Evolutionary conservation across 352 stramenopile species (phyloP).

Genomic region (Phytophthora pisi): DNA sequence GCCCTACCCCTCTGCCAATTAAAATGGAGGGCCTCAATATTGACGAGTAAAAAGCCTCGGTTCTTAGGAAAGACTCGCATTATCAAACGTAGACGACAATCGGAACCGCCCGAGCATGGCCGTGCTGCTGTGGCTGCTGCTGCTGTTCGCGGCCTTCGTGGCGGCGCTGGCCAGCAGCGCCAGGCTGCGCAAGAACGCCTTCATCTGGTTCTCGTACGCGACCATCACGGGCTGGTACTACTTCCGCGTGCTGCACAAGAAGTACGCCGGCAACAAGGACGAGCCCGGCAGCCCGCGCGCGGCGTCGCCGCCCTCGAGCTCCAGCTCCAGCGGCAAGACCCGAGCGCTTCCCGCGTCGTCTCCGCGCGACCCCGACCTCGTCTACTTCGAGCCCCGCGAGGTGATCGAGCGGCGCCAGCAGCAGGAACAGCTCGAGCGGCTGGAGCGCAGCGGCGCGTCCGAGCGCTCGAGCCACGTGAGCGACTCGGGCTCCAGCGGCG

Average conservation of each 20-base stretch:
- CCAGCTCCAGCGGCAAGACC: not conserved
- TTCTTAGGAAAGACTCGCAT: no score
- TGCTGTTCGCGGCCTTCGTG: conserved; percentile 47
- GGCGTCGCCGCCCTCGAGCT: conserved; percentile 9
- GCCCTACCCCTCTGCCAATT: no score
- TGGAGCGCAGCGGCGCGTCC: conserved; percentile 41
- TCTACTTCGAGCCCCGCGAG: conserved; percentile 59
- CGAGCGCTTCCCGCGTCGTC: not conserved
- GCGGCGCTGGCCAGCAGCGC: conserved; percentile 50
- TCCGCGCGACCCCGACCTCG: conserved; percentile 34
- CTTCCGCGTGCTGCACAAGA: conserved; percentile 79
- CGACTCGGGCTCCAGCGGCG: conserved; percentile 59
- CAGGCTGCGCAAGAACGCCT: conserved; percentile 60
- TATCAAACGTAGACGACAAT: no score
- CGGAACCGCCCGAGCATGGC: conserved; percentile 25
- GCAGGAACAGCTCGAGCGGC: conserved; percentile 29
- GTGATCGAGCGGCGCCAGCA: conserved; percentile 37
- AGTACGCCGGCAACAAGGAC: conserved; percentile 31
- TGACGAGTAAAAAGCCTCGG: no score
- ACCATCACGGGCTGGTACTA: conserved; percentile 88
- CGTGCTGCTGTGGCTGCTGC: conserved; percentile 44
- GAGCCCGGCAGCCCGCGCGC: conserved; percentile 26
- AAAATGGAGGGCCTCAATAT: no score
- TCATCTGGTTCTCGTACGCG: conserved; percentile 78
- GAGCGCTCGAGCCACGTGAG: conserved; percentile 55